Conservation (phyloP, 257 asterid species). For the Buddleja alternifolia region DNA sequence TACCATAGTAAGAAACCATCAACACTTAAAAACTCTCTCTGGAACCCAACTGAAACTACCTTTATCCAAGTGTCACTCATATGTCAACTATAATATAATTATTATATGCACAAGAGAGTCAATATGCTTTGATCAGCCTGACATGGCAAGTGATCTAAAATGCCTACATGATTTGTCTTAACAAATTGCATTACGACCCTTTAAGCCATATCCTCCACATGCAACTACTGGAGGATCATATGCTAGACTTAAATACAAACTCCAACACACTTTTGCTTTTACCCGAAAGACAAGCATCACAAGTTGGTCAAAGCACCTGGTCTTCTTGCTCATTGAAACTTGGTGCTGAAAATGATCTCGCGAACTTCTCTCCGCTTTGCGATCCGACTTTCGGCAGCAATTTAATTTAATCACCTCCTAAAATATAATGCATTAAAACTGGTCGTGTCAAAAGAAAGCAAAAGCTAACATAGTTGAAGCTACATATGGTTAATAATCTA, state of each 20-base stretch:
- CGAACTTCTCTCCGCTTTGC: no score
- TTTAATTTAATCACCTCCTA: no score
- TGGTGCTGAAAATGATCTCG: no score
- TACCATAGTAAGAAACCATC: not conserved
- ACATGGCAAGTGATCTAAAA: not conserved
- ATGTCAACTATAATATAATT: not conserved
- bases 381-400: no score
- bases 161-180: conserved; percentile 2
- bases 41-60: not conserved
- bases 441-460: no score
- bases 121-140: not conserved
- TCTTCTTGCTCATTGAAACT: no score
- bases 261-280: not conserved
- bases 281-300: no score
- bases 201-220: conserved; percentile 5
- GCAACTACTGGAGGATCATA: conserved; percentile 4
- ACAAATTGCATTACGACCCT: not conserved
- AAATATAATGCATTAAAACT: no score
- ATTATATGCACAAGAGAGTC: not conserved
- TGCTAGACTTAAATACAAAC: conserved; percentile 17
- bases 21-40: not conserved
- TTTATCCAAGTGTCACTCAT: not conserved
- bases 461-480: no score
- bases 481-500: no score
- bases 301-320: no score